These are phyloP conservation scores for Trichophyton simii DNA, from an alignment of 2,329 filamentous ascomycete genomes.

Conservation along the genomic window DNA sequence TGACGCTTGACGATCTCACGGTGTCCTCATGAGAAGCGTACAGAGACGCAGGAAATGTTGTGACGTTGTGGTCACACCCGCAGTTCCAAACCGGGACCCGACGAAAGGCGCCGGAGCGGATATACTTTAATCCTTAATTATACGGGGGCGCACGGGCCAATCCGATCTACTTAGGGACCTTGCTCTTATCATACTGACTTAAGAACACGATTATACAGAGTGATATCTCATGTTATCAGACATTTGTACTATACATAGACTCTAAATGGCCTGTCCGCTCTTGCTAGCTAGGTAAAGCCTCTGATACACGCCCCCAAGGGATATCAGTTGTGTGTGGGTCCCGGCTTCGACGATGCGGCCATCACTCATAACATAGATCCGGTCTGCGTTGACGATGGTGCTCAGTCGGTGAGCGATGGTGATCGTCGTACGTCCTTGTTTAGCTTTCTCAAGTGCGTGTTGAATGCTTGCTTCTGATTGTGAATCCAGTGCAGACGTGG, in stretches of 20 bases:
- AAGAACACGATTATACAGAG: too few relatives aligned
- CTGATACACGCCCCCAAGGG: slow-evolving; percentile 51
- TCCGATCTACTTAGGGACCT: too few relatives aligned
- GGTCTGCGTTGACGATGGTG: slow-evolving; percentile 63
- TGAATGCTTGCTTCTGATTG: slow-evolving; percentile 53
- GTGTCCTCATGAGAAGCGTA: too few relatives aligned
- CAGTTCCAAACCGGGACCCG: too few relatives aligned
- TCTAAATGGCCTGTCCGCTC: neutral
- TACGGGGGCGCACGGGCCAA: too few relatives aligned
- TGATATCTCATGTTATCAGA: too few relatives aligned
- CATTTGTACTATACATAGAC: neutral
- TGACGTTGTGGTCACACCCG: too few relatives aligned
- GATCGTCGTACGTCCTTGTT: slow-evolving; percentile 46
- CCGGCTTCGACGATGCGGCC: slow-evolving; percentile 52
- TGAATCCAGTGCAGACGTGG: slow-evolving; percentile 47
- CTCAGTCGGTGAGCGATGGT: slow-evolving; percentile 63
- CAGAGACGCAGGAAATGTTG: too few relatives aligned
- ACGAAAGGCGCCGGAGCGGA: too few relatives aligned
- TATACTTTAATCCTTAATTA: too few relatives aligned
- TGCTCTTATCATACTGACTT: too few relatives aligned
- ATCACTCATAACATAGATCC: slow-evolving; percentile 64
- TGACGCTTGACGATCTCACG: too few relatives aligned
- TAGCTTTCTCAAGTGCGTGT: slow-evolving; percentile 49
- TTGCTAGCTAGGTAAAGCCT: slow-evolving; percentile 14
- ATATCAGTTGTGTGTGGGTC: slow-evolving; percentile 55